These are phyloP conservation scores for Beauveria scarabaeidicola DNA, from an alignment of 2,329 filamentous ascomycete species.

Conservation along the genomic window DNA sequence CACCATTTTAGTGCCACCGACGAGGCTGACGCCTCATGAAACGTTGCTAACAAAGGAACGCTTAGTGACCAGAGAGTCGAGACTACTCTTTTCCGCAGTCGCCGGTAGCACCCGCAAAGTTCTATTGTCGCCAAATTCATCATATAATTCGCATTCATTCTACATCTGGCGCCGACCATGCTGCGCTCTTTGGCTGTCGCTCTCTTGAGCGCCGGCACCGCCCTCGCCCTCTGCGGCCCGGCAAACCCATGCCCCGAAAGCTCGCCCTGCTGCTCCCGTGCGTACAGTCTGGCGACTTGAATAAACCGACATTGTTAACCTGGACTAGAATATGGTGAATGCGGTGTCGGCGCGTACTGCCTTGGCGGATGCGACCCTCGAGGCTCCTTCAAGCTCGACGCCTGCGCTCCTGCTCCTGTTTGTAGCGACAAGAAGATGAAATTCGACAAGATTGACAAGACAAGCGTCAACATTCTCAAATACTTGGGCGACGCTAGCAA, in stretches of 20 bases:
- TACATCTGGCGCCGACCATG: slow-evolving; percentile 19
- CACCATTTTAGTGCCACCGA: not conserved
- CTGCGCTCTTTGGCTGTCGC: slow-evolving; percentile 23
- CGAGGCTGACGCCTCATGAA: not conserved
- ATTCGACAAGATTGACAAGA: slow-evolving; percentile 61
- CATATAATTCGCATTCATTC: not conserved
- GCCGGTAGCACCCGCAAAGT: not conserved
- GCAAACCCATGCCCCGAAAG: slow-evolving; percentile 59
- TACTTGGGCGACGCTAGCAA: slow-evolving; percentile 78
- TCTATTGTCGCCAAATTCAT: too few relatives aligned
- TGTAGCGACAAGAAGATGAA: slow-evolving; percentile 69
- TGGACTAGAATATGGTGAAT: slow-evolving; percentile 73
- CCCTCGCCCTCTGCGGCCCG: slow-evolving; percentile 35
- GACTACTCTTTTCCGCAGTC: not conserved
- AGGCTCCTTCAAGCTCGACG: slow-evolving; percentile 72
- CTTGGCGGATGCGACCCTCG: slow-evolving; percentile 89
- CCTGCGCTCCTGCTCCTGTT: slow-evolving; percentile 76
- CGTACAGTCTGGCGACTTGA: slow-evolving; percentile 27
- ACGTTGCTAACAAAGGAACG: not conserved
- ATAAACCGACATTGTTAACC: not conserved
- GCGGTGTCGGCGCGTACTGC: slow-evolving; percentile 89
- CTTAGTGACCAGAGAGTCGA: not conserved
- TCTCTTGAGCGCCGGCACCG: slow-evolving; percentile 25
- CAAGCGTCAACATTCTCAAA: slow-evolving; percentile 59
- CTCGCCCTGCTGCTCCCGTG: slow-evolving; percentile 73